Evolutionary conservation across 345 rosid species (phyloP).

Genomic region (Aquilaria sinensis): DNA sequence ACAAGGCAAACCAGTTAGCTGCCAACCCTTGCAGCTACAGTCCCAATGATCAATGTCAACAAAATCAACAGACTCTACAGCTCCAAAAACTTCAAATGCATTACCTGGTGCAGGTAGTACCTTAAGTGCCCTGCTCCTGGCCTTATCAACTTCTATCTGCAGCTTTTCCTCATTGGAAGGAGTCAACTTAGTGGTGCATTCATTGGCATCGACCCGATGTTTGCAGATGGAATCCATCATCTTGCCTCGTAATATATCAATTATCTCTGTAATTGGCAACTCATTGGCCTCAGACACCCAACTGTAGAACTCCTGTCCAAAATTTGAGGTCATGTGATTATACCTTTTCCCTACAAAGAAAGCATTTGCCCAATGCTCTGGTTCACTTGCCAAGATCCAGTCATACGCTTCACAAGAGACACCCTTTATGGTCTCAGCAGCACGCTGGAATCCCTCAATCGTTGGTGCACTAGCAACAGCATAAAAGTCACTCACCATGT

Average conservation of each 20-base stretch:
- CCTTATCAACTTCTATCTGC: slow-evolving; percentile 27
- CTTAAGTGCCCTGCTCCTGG: slow-evolving; percentile 11
- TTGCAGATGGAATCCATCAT: slow-evolving; percentile 33
- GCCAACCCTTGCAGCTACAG: slow-evolving; percentile 53
- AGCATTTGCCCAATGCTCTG: slow-evolving; percentile 45
- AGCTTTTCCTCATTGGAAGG: slow-evolving; percentile 45
- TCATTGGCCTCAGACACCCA: slow-evolving; percentile 26
- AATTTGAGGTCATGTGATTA: slow-evolving; percentile 24
- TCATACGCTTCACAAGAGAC: slow-evolving; percentile 43
- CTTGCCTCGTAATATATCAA: slow-evolving; percentile 33
- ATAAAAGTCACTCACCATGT: slow-evolving; percentile 18
- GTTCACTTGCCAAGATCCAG: slow-evolving; percentile 47
- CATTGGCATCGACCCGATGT: slow-evolving; percentile 25
- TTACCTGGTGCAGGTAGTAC: slow-evolving; percentile 44
- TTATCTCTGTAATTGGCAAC: slow-evolving; percentile 22
- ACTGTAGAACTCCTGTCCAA: slow-evolving; percentile 33
- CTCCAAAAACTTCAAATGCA: slow-evolving; percentile 50
- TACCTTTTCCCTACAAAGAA: slow-evolving; percentile 40
- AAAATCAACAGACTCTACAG: slow-evolving; percentile 25
- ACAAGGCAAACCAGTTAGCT: slow-evolving; percentile 44
- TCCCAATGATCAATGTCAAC: slow-evolving; percentile 39
- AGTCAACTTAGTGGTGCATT: slow-evolving; percentile 38
- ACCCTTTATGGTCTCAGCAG: slow-evolving; percentile 34
- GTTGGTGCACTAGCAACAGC: slow-evolving; percentile 44
- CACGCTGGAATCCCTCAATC: slow-evolving; percentile 29